A percentile compares a stretch with the other conserved stretches of the same genome.
Evolutionary conservation across 106 monocot species (phyloP).

Genomic region (Dendrobium officinale): DNA sequence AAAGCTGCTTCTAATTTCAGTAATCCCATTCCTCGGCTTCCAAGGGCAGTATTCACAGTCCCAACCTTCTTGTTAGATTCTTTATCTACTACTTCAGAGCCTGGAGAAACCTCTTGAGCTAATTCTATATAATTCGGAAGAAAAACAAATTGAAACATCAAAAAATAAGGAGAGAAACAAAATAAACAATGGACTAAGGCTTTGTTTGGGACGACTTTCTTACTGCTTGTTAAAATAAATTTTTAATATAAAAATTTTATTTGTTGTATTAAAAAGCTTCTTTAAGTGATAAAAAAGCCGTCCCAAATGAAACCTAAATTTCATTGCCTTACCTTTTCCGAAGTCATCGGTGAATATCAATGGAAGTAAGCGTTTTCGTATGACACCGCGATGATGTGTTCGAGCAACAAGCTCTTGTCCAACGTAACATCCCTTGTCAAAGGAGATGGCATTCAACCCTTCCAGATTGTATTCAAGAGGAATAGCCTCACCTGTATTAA

Average conservation of each 20-base stretch:
- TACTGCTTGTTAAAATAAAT: no score
- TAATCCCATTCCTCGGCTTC: slow-evolving; percentile 70
- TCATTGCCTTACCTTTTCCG: slow-evolving; percentile 38
- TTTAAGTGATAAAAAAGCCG: no score
- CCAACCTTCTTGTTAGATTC: slow-evolving; percentile 72
- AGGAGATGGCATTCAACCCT: slow-evolving; percentile 87
- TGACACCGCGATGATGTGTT: slow-evolving; percentile 92
- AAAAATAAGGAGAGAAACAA: neutral
- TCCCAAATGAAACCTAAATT: neutral
- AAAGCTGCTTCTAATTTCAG: slow-evolving; percentile 66
- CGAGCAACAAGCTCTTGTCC: slow-evolving; percentile 94
- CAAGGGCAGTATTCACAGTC: slow-evolving; percentile 42
- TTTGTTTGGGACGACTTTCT: no score
- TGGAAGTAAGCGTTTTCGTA: slow-evolving; percentile 87
- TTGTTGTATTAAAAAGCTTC: no score
- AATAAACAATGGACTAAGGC: neutral
- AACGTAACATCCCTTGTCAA: slow-evolving; percentile 94
- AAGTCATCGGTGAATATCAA: slow-evolving; percentile 42
- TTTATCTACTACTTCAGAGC: slow-evolving; percentile 53
- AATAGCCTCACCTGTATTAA: slow-evolving; percentile 75
- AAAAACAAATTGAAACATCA: neutral
- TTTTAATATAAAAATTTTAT: no score
- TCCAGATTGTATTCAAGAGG: slow-evolving; percentile 91
- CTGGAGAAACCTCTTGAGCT: slow-evolving; percentile 47
- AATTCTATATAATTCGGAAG: slow-evolving; percentile 30